Evolutionary conservation across 2,329 filamentous ascomycete species (phyloP).

Genomic region (Tolypocladium ovalisporum): DNA sequence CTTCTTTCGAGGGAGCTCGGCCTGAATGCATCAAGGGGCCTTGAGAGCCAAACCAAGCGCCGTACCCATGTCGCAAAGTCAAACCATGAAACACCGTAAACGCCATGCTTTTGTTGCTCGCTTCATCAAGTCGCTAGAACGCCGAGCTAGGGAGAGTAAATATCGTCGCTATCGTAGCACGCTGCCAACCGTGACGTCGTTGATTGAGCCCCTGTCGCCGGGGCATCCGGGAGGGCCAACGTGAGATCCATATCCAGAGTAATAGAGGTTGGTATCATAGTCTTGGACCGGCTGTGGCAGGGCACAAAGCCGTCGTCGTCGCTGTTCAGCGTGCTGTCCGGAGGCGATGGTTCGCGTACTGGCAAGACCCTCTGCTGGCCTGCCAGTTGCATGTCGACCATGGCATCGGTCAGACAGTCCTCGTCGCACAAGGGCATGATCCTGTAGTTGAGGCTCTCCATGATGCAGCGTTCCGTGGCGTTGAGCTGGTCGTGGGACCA

Average conservation of each 20-base stretch:
- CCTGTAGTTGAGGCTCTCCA: constrained; percentile 53
- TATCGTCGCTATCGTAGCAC: too few species aligned
- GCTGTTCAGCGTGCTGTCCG: constrained; percentile 16
- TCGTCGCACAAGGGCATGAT: constrained; percentile 50
- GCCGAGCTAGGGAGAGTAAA: neutral
- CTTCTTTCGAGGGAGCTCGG: neutral
- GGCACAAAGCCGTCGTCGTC: constrained; percentile 16
- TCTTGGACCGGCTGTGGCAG: constrained; percentile 24
- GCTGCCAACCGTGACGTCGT: constrained; percentile 7
- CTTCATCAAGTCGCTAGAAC: neutral
- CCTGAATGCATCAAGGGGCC: neutral
- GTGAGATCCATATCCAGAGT: constrained; percentile 13
- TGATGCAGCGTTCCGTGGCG: constrained; percentile 50
- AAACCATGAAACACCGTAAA: neutral
- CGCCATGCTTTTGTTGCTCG: neutral
- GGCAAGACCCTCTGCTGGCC: constrained; percentile 20
- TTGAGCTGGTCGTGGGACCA: constrained; percentile 56
- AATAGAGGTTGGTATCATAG: constrained; percentile 13
- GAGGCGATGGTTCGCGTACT: constrained; percentile 16
- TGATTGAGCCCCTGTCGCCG: constrained; percentile 6
- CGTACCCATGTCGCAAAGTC: constrained; percentile 3
- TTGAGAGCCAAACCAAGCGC: constrained; percentile 6
- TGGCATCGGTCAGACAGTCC: constrained; percentile 44
- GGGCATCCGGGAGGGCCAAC: constrained; percentile 15
- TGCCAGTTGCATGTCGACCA: constrained; percentile 54